These are phyloP conservation scores for Blastocystis sp. DNA, from an alignment of 352 stramenopile genomes.

Conservation along the genomic window DNA sequence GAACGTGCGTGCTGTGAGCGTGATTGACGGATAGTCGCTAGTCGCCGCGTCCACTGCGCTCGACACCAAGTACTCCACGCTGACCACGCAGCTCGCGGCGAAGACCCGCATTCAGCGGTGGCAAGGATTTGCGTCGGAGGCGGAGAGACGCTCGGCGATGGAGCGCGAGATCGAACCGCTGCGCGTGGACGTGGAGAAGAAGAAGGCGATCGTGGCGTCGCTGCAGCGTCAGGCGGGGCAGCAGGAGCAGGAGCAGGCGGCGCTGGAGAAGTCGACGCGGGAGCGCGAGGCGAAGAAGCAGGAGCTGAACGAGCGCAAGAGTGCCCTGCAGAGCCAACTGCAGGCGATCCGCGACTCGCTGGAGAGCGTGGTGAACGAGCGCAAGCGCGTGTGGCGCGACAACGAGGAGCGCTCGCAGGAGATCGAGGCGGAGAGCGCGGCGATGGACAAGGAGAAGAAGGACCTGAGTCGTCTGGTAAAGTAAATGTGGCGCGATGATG, in stretches of 20 bases:
- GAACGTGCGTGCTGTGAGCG: conserved; percentile 76
- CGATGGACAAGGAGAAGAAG: conserved; percentile 51
- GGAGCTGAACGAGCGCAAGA: conserved; percentile 79
- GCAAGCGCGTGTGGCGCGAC: conserved; percentile 58
- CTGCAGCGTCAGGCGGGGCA: conserved; percentile 77
- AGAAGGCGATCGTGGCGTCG: conserved; percentile 79
- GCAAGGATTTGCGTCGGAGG: conserved; percentile 58
- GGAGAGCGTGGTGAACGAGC: conserved; percentile 2
- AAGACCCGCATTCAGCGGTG: conserved; percentile 58
- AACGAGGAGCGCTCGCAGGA: conserved; percentile 69
- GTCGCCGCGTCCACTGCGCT: neutral
- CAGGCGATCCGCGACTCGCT: conserved; percentile 73
- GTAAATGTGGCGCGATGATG: neutral
- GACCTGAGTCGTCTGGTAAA: conserved; percentile 74
- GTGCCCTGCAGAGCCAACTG: conserved; percentile 76
- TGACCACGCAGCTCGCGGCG: conserved; percentile 81
- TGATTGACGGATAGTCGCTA: conserved; percentile 4
- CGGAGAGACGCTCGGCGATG: conserved; percentile 72
- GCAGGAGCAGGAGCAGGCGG: conserved; percentile 71
- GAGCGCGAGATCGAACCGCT: conserved; percentile 78
- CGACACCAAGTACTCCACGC: conserved; percentile 81
- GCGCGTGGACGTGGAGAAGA: conserved; percentile 76
- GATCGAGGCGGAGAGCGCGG: conserved; percentile 33
- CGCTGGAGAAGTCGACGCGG: conserved; percentile 56
- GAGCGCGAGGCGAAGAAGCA: conserved; percentile 71